phyloP scores from a whole-genome alignment of 139 green algal species.

The Haematococcus lacustris region DNA sequence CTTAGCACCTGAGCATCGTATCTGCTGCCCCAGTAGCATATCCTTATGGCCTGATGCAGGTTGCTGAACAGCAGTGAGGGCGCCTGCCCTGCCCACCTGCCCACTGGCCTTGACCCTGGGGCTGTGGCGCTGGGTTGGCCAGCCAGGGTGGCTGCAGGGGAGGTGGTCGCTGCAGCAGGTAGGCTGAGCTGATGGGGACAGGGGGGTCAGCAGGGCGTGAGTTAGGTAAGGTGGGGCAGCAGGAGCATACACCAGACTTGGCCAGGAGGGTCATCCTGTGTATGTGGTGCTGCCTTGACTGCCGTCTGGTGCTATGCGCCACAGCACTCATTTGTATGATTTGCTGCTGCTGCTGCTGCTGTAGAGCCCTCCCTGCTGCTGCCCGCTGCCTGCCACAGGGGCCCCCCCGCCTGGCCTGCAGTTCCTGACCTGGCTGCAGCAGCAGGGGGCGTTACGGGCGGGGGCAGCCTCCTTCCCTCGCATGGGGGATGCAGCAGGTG shows the following conservation, averaged over 20 bases:
- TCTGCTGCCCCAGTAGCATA: no score
- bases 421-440: constrained; percentile 53
- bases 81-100: constrained; percentile 1
- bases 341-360: no score
- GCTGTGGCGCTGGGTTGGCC: constrained; percentile 35
- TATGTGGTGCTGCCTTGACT: background rate
- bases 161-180: background rate
- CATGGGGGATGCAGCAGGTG: constrained; percentile 28
- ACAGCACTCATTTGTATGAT: background rate
- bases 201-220: background rate
- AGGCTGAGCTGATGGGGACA: background rate
- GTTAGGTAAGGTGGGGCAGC: background rate
- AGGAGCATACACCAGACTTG: background rate
- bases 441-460: constrained; percentile 25
- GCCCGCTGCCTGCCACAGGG: constrained; percentile 16
- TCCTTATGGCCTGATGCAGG: background rate
- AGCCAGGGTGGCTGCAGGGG: constrained; percentile 16
- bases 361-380: no score
- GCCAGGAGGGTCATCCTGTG: background rate
- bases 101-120: constrained; percentile 5
- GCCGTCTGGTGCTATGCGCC: background rate
- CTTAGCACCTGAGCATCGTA: no score
- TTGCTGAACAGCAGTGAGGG: constrained; percentile 23
- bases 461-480: constrained; percentile 38
- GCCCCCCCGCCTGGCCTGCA: constrained; percentile 49